Conservation (phyloP, 2,329 filamentous ascomycete species). For the Colletotrichum tabaci region DNA sequence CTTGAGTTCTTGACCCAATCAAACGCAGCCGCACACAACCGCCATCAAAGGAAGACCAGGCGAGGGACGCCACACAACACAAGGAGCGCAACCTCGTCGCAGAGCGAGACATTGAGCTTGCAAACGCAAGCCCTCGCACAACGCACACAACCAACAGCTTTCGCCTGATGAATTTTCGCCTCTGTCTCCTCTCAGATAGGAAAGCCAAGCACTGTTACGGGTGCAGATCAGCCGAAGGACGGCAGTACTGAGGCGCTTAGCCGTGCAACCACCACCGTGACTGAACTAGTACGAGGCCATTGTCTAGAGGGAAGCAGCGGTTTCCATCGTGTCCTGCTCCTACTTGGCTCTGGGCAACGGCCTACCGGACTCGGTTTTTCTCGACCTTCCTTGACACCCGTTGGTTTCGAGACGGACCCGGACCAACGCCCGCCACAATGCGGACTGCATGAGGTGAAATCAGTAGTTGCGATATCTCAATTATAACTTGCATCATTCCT, state of each 20-base stretch:
- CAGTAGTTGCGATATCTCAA: constrained; percentile 17
- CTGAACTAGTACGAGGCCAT: constrained; percentile 21
- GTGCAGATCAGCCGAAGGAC: constrained; percentile 36
- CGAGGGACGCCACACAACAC: constrained; percentile 26
- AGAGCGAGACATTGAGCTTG: constrained; percentile 27
- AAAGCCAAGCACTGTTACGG: constrained; percentile 20
- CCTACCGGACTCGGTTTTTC: constrained; percentile 5
- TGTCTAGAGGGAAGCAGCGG: constrained; percentile 24
- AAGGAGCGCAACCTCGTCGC: constrained; percentile 21
- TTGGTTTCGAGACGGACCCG: constrained; percentile 29
- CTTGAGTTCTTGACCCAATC: constrained; percentile 28
- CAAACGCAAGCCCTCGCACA: not conserved
- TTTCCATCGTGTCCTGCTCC: constrained; percentile 13
- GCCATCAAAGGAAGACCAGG: constrained; percentile 19
- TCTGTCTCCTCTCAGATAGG: constrained; percentile 23
- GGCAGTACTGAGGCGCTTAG: constrained; percentile 33
- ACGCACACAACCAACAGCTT: constrained; percentile 2
- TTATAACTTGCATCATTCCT: constrained; percentile 24
- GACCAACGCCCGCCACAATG: constrained; percentile 28
- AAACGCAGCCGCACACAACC: constrained; percentile 24
- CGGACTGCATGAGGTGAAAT: not conserved
- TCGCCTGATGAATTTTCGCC: not conserved
- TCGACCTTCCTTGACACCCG: constrained; percentile 36
- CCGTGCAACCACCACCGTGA: constrained; percentile 31
- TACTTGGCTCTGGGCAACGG: not conserved